Evolutionary conservation across 352 stramenopile genomes (phyloP), one percentile per base, ranked within the genome.

Genomic region (Phytophthora chlamydospora): DNA sequence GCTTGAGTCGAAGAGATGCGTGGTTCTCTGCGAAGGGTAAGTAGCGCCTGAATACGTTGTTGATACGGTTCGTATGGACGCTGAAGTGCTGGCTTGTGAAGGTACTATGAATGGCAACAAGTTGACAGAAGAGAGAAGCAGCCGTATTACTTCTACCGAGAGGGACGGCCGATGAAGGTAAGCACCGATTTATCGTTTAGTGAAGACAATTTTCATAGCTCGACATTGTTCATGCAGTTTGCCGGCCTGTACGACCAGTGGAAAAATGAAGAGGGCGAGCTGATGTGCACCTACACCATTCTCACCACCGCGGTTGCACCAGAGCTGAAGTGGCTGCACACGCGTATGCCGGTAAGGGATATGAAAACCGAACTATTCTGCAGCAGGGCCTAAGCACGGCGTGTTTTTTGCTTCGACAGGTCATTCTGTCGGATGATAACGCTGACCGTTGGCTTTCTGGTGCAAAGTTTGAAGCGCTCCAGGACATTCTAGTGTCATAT

Each of bases 31-130:
- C 56, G 85, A 97, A 56, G 91, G 91, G 71, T 89, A 56, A 27
- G 21, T 19, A 42, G 47, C 14, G 12, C 0, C 40, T 2, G 1
- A 52, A 13, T 9, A 38, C 24, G 24, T 29, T 29, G 24, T 29
- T 49, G 42, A 36, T 49, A 11, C 12, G 43, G 16, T 34, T 45
- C 9, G 4, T 46, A 48, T 35, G 14, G 12, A 29, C 16, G 11
- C 24, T 21, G 51, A 11, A 35, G 14, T 52, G 17, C 11, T 17
- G 11, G 11, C 6, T 2, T 64, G 33, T 27, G 17, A 8, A 89
- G 79, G 7, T 97, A 97, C 62, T 97, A 96, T 58, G 91, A 97
- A 56, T 97, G 91, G 91, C 85, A 95, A 34, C 83, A 94, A 59
- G 66, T 97, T 12, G 72, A 86, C 58, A 96, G 93, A 69, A 76